Conservation (phyloP, 208 protist species). For the Crithidia expoeki region DNA sequence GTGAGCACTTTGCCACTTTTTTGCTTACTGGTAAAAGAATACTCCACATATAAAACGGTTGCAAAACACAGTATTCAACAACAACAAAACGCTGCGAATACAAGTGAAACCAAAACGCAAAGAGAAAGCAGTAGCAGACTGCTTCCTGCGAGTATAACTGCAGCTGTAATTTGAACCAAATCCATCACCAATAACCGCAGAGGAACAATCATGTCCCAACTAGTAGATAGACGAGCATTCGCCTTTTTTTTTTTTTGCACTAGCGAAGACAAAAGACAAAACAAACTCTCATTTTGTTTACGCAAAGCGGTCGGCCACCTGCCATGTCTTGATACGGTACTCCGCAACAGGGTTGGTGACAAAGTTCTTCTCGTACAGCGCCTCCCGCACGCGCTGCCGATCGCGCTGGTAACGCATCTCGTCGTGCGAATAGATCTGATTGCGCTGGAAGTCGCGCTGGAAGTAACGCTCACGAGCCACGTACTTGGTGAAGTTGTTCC, state of each 20-base stretch:
- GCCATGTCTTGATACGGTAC: conserved; percentile 89
- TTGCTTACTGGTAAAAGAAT: conserved; percentile 1
- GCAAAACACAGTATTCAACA: background rate
- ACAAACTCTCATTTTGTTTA: conserved; percentile 27
- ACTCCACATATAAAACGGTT: conserved; percentile 6
- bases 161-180: background rate
- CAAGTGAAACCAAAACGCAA: background rate
- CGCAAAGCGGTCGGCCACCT: conserved; percentile 85
- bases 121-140: background rate
- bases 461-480: conserved; percentile 85
- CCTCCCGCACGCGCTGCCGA: conserved; percentile 83
- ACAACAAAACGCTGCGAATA: background rate
- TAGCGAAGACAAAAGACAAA: too few species aligned
- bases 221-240: background rate
- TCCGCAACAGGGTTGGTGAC: conserved; percentile 85
- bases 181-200: background rate
- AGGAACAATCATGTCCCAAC: background rate
- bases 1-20: background rate
- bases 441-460: conserved; percentile 87
- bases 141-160: background rate
- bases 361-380: conserved; percentile 87
- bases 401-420: conserved; percentile 85
- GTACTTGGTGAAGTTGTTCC: conserved; percentile 89
- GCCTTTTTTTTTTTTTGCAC: conserved; percentile 32
- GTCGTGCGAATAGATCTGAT: conserved; percentile 85